A percentile compares a stretch with the other conserved stretches of the same genome.
Conservation (phyloP, 495 filamentous ascomycete species). For the Coniosporium apollinis region DNA sequence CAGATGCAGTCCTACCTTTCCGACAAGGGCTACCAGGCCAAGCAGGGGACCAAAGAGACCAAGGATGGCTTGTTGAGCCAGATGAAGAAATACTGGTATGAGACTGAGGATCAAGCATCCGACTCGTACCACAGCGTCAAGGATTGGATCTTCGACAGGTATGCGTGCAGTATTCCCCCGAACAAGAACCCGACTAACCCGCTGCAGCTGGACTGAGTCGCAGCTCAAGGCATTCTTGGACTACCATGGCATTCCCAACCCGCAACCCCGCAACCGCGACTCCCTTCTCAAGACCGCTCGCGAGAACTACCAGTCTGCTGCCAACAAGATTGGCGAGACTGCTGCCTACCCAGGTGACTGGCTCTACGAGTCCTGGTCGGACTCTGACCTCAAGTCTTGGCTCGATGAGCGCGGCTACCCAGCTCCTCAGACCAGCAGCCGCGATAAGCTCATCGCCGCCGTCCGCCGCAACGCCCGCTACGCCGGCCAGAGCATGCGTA, state of each 20-base stretch:
- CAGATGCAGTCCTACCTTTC: constrained; percentile 49
- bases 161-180: constrained; percentile 19
- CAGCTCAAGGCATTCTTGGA: constrained; percentile 89
- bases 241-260: constrained; percentile 66
- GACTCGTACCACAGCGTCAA: constrained; percentile 53
- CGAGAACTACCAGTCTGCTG: constrained; percentile 61
- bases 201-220: constrained; percentile 56
- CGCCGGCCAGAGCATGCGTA: constrained; percentile 46
- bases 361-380: constrained; percentile 78
- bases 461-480: constrained; percentile 84
- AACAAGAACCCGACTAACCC: constrained; percentile 20
- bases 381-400: constrained; percentile 64
- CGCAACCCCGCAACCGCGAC: constrained; percentile 76
- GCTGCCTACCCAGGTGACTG: constrained; percentile 83
- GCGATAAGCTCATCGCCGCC: constrained; percentile 73
- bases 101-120: constrained; percentile 55
- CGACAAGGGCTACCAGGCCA: constrained; percentile 48
- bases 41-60: constrained; percentile 42
- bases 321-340: constrained; percentile 72
- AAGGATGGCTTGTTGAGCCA: constrained; percentile 49
- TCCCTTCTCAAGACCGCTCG: constrained; percentile 60
- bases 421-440: constrained; percentile 68
- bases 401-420: constrained; percentile 79
- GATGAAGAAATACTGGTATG: constrained; percentile 56
- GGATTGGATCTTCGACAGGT: constrained; percentile 92